Base-by-base conservation (phyloP, 345 rosid genomes). In the Kandelia obovata region DNA sequence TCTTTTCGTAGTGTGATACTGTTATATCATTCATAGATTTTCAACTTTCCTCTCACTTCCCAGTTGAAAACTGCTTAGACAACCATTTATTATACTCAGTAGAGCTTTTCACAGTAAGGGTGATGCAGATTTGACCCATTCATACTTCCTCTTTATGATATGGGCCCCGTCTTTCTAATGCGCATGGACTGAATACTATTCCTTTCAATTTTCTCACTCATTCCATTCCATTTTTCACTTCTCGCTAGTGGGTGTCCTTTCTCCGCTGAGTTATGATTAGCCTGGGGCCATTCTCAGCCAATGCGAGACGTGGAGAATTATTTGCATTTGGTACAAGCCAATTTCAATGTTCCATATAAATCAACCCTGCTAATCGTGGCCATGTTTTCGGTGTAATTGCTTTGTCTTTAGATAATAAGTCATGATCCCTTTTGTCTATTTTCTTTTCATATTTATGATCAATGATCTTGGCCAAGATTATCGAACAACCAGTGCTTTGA, bases 61-160 rank as follows among this genome's bases (percentile, higher is more conserved):
- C 21, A 47, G 64, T 58, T 72, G 58, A 67, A 71, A 64, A 39
- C 47, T 63, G 39, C 23, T 5, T 35, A 1, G 31, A 0, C 5
- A 56, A 56, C 1, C 57, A 20, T 43, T 43, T 43, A 43, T 43
- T 43, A 35, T 61, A 53, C 35, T 61, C 35, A 26, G 25, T 34
- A 61, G 34, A 23, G 66, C 60, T 63, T 71, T 71, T 20, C 55
- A 27, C 17, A 30, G 26, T 58, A 65, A 58, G 52, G 27, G 53
- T 25, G 65, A 58, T 65, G 66, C 59, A 52, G 70, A 65, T 72
- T 65, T 72, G 65, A 49, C 70, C 60, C 35, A 20, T 61, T 19
- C 27, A 23, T 5, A 31, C 6, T n/a, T 19, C n/a, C 19, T 61
- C 9, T 71, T 2, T 17, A 25, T 23, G 51, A 9, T 6, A 11